Percentiles rank a stretch among this genome's conserved stretches.
These are phyloP conservation scores for Eucalyptus regnans DNA, from an alignment of 345 rosid species.

Conservation along the genomic window DNA sequence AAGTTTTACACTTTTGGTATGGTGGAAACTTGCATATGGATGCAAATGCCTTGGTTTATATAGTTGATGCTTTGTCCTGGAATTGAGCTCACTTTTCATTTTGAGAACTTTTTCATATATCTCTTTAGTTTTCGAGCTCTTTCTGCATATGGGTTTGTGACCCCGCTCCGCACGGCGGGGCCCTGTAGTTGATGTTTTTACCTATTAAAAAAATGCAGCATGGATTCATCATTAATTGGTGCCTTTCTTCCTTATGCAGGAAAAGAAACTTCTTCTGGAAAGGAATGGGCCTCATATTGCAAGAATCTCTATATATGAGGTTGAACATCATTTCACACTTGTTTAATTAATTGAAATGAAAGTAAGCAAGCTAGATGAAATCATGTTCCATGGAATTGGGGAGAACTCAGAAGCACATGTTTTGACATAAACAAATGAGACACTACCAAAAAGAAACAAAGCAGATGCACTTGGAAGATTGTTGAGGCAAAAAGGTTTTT, in stretches of 20 bases:
- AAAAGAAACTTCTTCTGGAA: conserved; percentile 86
- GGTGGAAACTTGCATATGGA: neutral
- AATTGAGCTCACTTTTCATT: neutral
- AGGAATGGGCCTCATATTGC: conserved; percentile 72
- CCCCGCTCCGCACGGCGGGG: fast-evolving
- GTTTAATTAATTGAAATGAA: neutral
- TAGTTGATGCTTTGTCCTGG: neutral
- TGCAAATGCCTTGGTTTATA: neutral
- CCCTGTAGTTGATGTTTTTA: neutral
- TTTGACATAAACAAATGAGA: neutral
- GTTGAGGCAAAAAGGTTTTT: neutral
- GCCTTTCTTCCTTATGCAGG: conserved; percentile 28
- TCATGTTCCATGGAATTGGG: neutral
- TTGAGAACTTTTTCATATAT: neutral
- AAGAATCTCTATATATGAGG: conserved; percentile 85
- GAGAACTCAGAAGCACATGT: neutral
- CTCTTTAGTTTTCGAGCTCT: neutral
- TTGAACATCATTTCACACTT: neutral
- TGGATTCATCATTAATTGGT: neutral
- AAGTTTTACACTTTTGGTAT: neutral
- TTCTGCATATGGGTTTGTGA: neutral
- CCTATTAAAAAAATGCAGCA: neutral
- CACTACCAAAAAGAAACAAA: neutral
- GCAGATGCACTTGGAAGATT: neutral
- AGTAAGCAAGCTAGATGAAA: neutral